Conservation (phyloP, 352 stramenopile genomes). For the Phytopythium boreale region DNA sequence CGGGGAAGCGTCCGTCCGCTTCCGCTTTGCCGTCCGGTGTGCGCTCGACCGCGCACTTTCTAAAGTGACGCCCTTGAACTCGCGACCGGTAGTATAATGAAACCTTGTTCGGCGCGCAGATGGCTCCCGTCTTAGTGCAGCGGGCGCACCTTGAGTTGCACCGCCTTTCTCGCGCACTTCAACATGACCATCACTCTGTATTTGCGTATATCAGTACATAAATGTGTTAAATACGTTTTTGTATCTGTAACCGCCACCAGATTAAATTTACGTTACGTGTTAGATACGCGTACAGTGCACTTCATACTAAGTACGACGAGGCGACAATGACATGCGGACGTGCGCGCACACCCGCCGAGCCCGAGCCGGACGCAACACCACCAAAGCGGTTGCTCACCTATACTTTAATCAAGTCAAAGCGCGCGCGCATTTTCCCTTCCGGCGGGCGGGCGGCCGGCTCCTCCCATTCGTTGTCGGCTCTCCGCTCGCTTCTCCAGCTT, state of each 20-base stretch:
- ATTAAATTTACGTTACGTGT: not conserved
- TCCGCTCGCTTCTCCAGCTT: not conserved
- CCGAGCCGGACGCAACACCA: not conserved
- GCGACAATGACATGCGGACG: conserved; percentile 1
- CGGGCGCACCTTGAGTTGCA: conserved; percentile 4
- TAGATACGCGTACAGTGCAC: not conserved
- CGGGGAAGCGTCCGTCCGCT: not conserved
- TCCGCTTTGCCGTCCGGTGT: not conserved
- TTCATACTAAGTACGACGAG: not conserved
- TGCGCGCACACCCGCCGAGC: not conserved
- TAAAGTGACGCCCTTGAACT: not conserved
- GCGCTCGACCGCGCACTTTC: not conserved
- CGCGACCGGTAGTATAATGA: not conserved
- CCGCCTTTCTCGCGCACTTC: conserved; percentile 2
- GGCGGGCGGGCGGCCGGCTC: not conserved
- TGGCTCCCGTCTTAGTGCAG: not conserved
- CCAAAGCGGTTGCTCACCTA: not conserved
- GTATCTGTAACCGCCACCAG: too few relatives aligned
- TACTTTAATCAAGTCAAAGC: conserved; percentile 3
- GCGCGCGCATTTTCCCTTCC: not conserved
- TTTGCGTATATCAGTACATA: not conserved
- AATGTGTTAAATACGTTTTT: too few relatives aligned
- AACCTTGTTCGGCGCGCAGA: not conserved
- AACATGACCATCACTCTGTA: conserved; percentile 5
- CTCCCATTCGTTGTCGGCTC: not conserved